A percentile compares a stretch with the other conserved stretches of the same genome.
Evolutionary conservation across 2,329 filamentous ascomycete species (phyloP).

Genomic region (Decorospora gaudefroyi): DNA sequence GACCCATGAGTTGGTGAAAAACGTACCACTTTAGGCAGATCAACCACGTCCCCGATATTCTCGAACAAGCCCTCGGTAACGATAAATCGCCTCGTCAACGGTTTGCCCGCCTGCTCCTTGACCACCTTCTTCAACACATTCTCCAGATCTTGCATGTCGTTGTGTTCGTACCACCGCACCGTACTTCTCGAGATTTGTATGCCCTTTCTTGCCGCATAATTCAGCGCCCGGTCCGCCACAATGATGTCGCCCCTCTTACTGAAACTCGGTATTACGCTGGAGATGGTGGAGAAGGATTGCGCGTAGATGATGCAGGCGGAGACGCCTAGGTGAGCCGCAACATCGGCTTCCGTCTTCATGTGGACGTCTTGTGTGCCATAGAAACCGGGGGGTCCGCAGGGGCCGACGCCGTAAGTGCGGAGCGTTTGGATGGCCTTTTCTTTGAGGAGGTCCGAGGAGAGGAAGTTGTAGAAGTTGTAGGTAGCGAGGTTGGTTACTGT

Average conservation of each 20-base stretch:
- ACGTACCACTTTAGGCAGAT: slow-evolving; percentile 82
- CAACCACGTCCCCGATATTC: slow-evolving; percentile 79
- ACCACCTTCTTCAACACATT: slow-evolving; percentile 80
- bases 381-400: slow-evolving; percentile 95
- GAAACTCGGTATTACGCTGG: slow-evolving; percentile 95
- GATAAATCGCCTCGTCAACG: slow-evolving; percentile 88
- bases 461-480: slow-evolving; percentile 98
- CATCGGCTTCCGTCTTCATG: slow-evolving; percentile 93
- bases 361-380: slow-evolving; percentile 98
- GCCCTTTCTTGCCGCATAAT: slow-evolving; percentile 91
- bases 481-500: slow-evolving; percentile 92
- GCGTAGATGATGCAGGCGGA: slow-evolving; percentile 93
- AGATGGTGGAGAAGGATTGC: slow-evolving; percentile 94
- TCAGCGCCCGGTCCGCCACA: slow-evolving; percentile 89
- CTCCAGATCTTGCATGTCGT: slow-evolving; percentile 93
- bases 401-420: slow-evolving; percentile 93
- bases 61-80: slow-evolving; percentile 96
- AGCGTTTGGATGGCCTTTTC: slow-evolving; percentile 94
- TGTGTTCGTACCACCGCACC: slow-evolving; percentile 93
- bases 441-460: slow-evolving; percentile 87
- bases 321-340: slow-evolving; percentile 85
- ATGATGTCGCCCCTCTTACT: slow-evolving; percentile 98
- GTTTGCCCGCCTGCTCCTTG: slow-evolving; percentile 86
- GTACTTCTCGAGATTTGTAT: slow-evolving; percentile 90
- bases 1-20: background rate